phyloP scores from a whole-genome alignment of 2,329 filamentous ascomycete species.

The Colletotrichum sp. region DNA sequence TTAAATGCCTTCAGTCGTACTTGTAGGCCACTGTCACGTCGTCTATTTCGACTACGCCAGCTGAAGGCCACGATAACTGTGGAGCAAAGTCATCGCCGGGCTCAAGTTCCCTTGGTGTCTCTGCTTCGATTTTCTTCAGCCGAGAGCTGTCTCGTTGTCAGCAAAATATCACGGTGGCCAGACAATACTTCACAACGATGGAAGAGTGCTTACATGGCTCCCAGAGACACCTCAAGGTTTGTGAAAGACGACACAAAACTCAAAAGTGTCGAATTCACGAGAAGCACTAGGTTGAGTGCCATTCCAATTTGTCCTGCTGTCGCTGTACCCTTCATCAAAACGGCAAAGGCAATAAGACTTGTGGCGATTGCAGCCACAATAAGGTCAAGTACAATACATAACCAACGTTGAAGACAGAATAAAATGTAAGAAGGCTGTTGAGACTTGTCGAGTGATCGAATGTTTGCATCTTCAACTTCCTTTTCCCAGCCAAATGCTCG shows the following conservation, averaged over 20 bases:
- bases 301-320: slow-evolving; percentile 19
- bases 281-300: slow-evolving; percentile 26
- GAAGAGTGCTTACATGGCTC: slow-evolving; percentile 22
- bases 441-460: slow-evolving; percentile 53
- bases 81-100: slow-evolving; percentile 23
- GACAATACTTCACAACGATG: too few species aligned
- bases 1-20: neutral
- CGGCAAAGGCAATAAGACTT: slow-evolving; percentile 48
- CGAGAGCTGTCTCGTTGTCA: slow-evolving; percentile 14
- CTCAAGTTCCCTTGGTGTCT: slow-evolving; percentile 29
- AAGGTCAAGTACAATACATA: slow-evolving; percentile 54
- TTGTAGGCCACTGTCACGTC: slow-evolving; percentile 35
- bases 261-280: slow-evolving; percentile 32
- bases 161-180: neutral
- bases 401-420: slow-evolving; percentile 61
- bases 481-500: slow-evolving; percentile 60
- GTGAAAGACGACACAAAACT: slow-evolving; percentile 34
- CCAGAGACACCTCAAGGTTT: slow-evolving; percentile 29
- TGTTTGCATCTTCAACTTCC: slow-evolving; percentile 45
- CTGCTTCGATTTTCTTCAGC: slow-evolving; percentile 29
- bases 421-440: slow-evolving; percentile 63
- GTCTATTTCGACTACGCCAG: slow-evolving; percentile 34
- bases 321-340: slow-evolving; percentile 23
- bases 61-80: slow-evolving; percentile 33
- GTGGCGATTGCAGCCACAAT: slow-evolving; percentile 50